A percentile compares a stretch with the other conserved stretches of the same genome.
These are phyloP conservation scores for Amanita muscaria DNA, from an alignment of 768 basidiomycete species.

Conservation along the genomic window DNA sequence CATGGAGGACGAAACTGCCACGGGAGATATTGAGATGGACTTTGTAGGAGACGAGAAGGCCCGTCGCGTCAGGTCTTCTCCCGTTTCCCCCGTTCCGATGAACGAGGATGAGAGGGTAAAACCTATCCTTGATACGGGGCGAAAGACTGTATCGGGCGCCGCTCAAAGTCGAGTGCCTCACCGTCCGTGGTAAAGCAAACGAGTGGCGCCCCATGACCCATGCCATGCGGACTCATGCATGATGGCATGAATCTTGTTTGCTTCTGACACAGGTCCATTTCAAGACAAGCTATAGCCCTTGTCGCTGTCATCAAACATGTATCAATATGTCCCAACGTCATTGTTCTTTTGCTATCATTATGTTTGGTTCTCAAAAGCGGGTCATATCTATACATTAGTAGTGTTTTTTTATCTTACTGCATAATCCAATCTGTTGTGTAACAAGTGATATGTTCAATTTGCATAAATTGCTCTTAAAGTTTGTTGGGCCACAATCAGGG, in stretches of 20 bases:
- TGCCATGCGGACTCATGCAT: too few relatives aligned
- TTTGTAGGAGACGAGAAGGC: not conserved
- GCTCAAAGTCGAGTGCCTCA: not conserved
- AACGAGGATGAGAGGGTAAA: not conserved
- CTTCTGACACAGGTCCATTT: too few relatives aligned
- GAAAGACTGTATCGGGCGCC: not conserved
- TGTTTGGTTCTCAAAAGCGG: too few relatives aligned
- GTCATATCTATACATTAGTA: too few relatives aligned
- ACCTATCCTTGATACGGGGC: not conserved
- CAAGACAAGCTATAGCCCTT: not conserved
- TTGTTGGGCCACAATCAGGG: too few relatives aligned
- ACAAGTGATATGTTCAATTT: too few relatives aligned
- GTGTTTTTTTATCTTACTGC: too few relatives aligned
- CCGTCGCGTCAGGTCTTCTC: not conserved
- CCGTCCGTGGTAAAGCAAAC: conserved; percentile 6
- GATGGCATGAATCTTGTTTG: too few relatives aligned
- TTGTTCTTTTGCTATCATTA: not conserved
- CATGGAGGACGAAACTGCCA: conserved; percentile 1
- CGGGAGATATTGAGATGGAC: conserved; percentile 4
- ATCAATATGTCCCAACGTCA: conserved; percentile 2
- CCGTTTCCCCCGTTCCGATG: not conserved
- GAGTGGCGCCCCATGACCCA: not conserved
- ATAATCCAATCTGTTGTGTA: too few relatives aligned
- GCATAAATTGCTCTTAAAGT: too few relatives aligned
- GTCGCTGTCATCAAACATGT: conserved; percentile 2